Evolutionary conservation across 306 rosid species (phyloP).

Genomic region (Sesbania bispinosa): DNA sequence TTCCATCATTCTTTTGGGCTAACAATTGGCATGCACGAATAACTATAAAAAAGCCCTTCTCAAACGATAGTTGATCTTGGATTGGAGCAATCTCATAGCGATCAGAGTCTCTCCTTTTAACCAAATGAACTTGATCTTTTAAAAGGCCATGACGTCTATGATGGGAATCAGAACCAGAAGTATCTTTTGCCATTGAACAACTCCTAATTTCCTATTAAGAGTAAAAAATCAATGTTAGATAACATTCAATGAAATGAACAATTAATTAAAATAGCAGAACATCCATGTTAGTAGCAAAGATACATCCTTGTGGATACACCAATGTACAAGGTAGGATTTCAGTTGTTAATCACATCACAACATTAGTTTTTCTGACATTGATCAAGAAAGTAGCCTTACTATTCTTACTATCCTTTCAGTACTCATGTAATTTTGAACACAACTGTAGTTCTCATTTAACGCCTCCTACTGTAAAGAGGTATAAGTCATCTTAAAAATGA

Average conservation of each 20-base stretch:
- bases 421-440: neutral
- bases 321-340: neutral
- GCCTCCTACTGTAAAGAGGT: neutral
- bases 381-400: conserved; percentile 2
- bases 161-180: conserved; percentile 51
- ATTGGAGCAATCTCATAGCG: conserved; percentile 77
- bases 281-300: neutral
- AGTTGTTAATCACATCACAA: conserved; percentile 1
- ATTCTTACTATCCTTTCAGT: neutral
- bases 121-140: conserved; percentile 86
- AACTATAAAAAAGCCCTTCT: conserved; percentile 91
- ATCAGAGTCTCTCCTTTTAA: conserved; percentile 62
- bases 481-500: neutral
- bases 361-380: neutral
- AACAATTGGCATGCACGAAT: conserved; percentile 89
- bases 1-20: conserved; percentile 88
- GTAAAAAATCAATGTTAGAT: conserved; percentile 16
- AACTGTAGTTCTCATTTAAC: neutral
- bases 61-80: conserved; percentile 71
- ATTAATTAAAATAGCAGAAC: conserved; percentile 16
- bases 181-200: conserved; percentile 56
- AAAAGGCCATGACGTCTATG: conserved; percentile 73
- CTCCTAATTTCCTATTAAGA: conserved; percentile 29
- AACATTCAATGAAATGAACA: neutral
- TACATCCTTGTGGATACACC: neutral